Conservation (phyloP, 108 stramenopile species). For the Schizochytrium sp. region DNA sequence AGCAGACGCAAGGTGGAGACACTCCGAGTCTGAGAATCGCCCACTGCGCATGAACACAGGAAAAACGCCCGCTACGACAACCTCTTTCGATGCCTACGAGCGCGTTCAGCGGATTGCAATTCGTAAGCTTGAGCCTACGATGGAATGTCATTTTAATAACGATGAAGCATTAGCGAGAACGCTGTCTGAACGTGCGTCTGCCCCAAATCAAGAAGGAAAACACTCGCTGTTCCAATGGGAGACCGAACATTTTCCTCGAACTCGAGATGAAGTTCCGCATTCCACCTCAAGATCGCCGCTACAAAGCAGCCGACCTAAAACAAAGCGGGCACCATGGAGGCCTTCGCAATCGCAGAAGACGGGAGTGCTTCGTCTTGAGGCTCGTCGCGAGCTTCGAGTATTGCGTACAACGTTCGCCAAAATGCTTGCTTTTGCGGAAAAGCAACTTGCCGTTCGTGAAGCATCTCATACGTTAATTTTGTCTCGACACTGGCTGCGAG, state of each 20-base stretch:
- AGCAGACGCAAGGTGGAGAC: too few species aligned
- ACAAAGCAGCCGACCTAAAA: background rate
- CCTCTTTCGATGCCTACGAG: too few species aligned
- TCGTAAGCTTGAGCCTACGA: background rate
- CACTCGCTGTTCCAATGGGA: background rate
- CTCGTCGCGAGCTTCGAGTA: background rate
- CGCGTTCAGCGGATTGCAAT: background rate
- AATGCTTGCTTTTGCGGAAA: background rate
- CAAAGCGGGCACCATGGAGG: background rate
- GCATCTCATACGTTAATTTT: background rate
- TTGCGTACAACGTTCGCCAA: background rate
- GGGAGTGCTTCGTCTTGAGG: background rate
- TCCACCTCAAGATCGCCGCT: background rate
- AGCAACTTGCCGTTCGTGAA: background rate
- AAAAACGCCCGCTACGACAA: too few species aligned
- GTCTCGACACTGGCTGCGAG: background rate
- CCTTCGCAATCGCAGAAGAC: background rate
- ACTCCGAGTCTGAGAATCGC: too few species aligned
- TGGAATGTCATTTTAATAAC: too few species aligned
- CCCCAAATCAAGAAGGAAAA: background rate
- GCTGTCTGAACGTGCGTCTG: too few species aligned
- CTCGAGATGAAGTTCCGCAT: background rate
- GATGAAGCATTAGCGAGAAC: too few species aligned
- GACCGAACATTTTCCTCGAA: background rate
- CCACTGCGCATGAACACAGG: too few species aligned